phyloP scores from a whole-genome alignment of 169 alveolate genomes.

The Eimeria brunetti region DNA sequence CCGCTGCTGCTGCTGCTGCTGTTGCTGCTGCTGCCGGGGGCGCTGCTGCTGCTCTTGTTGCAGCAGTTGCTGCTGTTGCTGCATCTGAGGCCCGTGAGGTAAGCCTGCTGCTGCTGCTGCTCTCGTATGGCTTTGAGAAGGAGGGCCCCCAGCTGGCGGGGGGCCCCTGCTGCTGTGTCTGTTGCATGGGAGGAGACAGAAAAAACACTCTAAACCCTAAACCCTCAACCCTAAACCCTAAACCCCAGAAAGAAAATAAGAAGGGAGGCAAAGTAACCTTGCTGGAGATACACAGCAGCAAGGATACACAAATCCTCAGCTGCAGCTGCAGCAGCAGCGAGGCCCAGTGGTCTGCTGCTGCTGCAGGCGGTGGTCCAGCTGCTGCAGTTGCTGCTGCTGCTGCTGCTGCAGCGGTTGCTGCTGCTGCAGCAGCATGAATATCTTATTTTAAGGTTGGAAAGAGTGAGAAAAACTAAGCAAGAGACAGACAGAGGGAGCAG shows the following conservation, averaged over 20 bases:
- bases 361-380: slow-evolving; percentile 28
- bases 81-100: slow-evolving; percentile 30
- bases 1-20: slow-evolving; percentile 48
- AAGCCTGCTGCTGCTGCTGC: slow-evolving; percentile 12
- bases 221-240: too few species aligned
- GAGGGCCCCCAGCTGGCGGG: slow-evolving; percentile 68
- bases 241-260: too few species aligned
- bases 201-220: too few species aligned
- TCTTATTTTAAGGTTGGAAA: background rate
- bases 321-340: background rate
- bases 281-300: background rate
- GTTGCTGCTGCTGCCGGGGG: slow-evolving; percentile 29
- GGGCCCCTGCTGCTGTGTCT: slow-evolving; percentile 27
- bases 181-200: background rate
- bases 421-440: background rate
- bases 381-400: background rate
- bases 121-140: background rate
- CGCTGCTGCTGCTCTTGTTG: slow-evolving; percentile 37
- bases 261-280: background rate
- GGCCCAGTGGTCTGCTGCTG: slow-evolving; percentile 37
- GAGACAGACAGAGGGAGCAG: background rate
- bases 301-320: background rate
- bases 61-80: slow-evolving; percentile 61
- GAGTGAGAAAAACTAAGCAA: background rate
- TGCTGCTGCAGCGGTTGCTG: too few species aligned